These are phyloP conservation scores for Bryoglossum gracile DNA, from an alignment of 495 filamentous ascomycete genomes.

Conservation along the genomic window DNA sequence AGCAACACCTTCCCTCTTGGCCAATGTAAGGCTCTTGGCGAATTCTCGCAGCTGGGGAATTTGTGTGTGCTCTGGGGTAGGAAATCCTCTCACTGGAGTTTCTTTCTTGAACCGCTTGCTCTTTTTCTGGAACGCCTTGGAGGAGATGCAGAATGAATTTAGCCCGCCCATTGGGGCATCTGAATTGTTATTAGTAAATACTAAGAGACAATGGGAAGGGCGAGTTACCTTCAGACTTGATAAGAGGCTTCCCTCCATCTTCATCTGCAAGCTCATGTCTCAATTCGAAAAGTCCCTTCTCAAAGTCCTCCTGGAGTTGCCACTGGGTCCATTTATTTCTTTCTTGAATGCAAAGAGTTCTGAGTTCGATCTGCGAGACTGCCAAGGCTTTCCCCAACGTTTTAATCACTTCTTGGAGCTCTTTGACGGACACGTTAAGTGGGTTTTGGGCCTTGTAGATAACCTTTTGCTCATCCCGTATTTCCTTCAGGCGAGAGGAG, in stretches of 20 bases:
- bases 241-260: background rate
- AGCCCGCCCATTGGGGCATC: constrained; percentile 41
- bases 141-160: constrained; percentile 54
- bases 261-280: background rate
- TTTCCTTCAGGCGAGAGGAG: background rate
- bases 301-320: constrained; percentile 1
- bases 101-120: constrained; percentile 45
- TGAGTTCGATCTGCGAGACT: constrained; percentile 1
- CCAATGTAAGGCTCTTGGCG: background rate
- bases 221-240: background rate
- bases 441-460: background rate
- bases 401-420: constrained; percentile 25
- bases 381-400: constrained; percentile 15
- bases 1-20: background rate
- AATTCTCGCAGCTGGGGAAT: constrained; percentile 8
- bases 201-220: background rate
- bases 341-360: background rate
- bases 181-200: constrained; percentile 23
- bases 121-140: constrained; percentile 52
- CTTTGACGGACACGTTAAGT: background rate
- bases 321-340: constrained; percentile 1
- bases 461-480: background rate
- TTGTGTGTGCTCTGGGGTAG: constrained; percentile 34
- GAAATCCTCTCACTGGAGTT: constrained; percentile 37
- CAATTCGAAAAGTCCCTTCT: background rate